These are phyloP conservation scores for Mucor plumbeus DNA, from an alignment of 371 early-diverging fungal species.

Conservation along the genomic window DNA sequence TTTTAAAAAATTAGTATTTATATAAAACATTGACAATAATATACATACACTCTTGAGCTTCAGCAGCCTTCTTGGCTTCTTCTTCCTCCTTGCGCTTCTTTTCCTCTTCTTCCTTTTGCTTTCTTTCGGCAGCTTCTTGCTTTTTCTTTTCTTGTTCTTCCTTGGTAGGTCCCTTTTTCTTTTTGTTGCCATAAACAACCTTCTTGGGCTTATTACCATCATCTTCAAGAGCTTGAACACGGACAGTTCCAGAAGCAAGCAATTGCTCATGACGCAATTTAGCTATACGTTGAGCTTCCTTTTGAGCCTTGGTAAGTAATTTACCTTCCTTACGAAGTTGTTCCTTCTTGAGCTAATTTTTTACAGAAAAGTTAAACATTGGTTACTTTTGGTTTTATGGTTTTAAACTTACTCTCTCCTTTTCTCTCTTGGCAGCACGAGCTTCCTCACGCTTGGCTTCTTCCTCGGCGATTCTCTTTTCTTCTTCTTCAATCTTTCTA, in stretches of 20 bases:
- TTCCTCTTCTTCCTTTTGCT: slow-evolving; percentile 51
- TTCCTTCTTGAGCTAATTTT: slow-evolving; percentile 74
- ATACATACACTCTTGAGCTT: slow-evolving; percentile 46
- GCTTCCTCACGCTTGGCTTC: slow-evolving; percentile 53
- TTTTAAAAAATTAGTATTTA: not conserved
- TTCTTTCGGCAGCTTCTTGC: slow-evolving; percentile 49
- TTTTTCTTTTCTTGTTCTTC: slow-evolving; percentile 44
- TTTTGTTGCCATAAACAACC: slow-evolving; percentile 59
- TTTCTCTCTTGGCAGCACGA: slow-evolving; percentile 50
- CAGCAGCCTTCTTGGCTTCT: slow-evolving; percentile 49
- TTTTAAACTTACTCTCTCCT: slow-evolving; percentile 32
- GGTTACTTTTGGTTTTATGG: too few species aligned
- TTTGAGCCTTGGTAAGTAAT: slow-evolving; percentile 92
- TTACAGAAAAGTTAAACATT: not conserved
- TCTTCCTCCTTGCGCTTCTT: slow-evolving; percentile 54
- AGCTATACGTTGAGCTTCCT: slow-evolving; percentile 79
- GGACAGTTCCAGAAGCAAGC: slow-evolving; percentile 75
- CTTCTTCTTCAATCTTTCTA: slow-evolving; percentile 50
- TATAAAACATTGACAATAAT: too few species aligned
- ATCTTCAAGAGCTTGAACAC: slow-evolving; percentile 76
- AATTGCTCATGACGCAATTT: slow-evolving; percentile 80
- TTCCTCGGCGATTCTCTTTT: slow-evolving; percentile 47
- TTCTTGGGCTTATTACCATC: slow-evolving; percentile 49
- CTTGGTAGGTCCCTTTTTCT: slow-evolving; percentile 62
- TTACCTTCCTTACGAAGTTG: slow-evolving; percentile 93